Conservation (phyloP, 2,329 filamentous ascomycete species). For the Alternaria incomplexa region DNA sequence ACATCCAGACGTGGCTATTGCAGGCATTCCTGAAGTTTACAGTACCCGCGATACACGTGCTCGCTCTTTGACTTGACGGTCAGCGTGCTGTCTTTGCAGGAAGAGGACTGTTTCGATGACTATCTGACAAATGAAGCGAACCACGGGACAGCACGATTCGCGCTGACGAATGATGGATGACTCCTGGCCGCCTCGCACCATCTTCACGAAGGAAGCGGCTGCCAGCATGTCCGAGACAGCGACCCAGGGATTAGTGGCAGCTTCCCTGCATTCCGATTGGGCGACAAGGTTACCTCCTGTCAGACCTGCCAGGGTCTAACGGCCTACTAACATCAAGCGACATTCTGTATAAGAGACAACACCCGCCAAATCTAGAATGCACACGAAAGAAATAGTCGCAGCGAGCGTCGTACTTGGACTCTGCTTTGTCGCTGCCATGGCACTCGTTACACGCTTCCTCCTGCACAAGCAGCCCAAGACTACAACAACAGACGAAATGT, state of each 20-base stretch:
- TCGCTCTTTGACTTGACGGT: background rate
- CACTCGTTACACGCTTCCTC: conserved; percentile 36
- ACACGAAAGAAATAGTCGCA: conserved; percentile 21
- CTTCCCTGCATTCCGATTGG: conserved; percentile 42
- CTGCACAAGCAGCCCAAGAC: conserved; percentile 33
- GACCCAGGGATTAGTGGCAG: conserved; percentile 17
- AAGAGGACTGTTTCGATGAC: background rate
- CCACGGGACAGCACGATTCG: conserved; percentile 15
- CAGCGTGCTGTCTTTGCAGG: background rate
- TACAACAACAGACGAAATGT: conserved; percentile 3
- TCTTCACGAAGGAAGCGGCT: conserved; percentile 18
- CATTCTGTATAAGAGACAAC: conserved; percentile 25
- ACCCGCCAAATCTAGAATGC: conserved; percentile 17
- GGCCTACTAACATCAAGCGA: conserved; percentile 19
- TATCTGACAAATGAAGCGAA: conserved; percentile 8
- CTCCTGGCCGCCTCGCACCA: background rate
- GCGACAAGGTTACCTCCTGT: conserved; percentile 10
- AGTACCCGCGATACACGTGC: background rate
- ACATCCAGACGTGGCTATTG: background rate
- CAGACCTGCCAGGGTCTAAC: conserved; percentile 8
- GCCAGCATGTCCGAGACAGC: conserved; percentile 23
- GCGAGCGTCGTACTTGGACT: conserved; percentile 20
- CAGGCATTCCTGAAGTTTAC: background rate
- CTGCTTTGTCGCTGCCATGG: conserved; percentile 29
- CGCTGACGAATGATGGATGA: conserved; percentile 21